Evolutionary conservation across 768 basidiomycete genomes (phyloP), one percentile per base, ranked within the genome.

Genomic region (Leccinum olivaceopallidum): DNA sequence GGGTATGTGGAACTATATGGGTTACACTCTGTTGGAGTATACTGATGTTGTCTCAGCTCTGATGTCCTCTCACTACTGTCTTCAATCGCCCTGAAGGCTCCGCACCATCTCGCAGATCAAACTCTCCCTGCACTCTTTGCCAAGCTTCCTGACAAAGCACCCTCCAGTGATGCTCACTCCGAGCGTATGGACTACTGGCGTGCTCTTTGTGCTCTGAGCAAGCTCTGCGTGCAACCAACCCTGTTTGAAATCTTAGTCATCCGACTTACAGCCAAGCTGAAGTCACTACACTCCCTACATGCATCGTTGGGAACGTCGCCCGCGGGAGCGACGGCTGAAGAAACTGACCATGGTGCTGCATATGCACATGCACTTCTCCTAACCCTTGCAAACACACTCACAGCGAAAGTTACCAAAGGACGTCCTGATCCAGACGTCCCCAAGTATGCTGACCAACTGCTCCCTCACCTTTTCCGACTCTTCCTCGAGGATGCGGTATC

Each of bases 171-270:
- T 6, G 86, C 83, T 13, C 73, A 75, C 3, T 64, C 73, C 3
- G 84, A 85, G 42, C 85, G 91, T n/a, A 76, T 79, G 18, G 81
- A 81, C 56, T 89, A 83, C 66, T 88, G 90, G 80, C 83, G 83
- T 39, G 81, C 83, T 42, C 81, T 98, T 57, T 78, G 80, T 12
- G 82, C 87, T 14, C 81, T 98, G 50, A 83, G 84, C 56, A 81
- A 79, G 14, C 80, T 99, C 13, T 97, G 92, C 71, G 68, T 83
- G 9, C 85, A 87, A 44, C 81, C 88, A 0, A 79, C 84, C 14
- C 81, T 98, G n/a, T 98, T 96, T 72, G 92, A 93, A 69, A 86
- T 80, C 5, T 81, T 98, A 28, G 85, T 93, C 56, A 81, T 93
- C 52, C 85, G 92, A 18, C 77, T 97, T 24, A 83, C 80, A 3